Evolutionary conservation across 108 stramenopile genomes (phyloP), one percentile per base, ranked within the genome.

Genomic region (Stephanodiscus triporus): DNA sequence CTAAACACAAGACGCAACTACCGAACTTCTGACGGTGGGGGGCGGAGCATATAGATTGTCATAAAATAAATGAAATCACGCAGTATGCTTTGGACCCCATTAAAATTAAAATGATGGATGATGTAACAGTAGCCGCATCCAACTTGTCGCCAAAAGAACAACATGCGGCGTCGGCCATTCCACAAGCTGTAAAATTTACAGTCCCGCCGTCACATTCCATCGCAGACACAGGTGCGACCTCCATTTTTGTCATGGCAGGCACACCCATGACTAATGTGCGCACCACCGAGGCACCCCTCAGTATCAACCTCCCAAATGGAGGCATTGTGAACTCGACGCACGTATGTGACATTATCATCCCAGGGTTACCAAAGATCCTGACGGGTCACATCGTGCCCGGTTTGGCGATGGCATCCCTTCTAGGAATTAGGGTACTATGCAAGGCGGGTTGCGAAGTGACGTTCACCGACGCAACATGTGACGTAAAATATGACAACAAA

Each of bases 271-370:
- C 1, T n/a, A 76, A 76, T 59, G 30, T 54, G 17, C 14, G 49
- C 0, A 24, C 7, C 1, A 48, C 75, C 0, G 32, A 32, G 0
- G 10, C 30, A 1, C 75, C 75, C 19, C n/a, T 76, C 1, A 38
- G 2, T 9, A 69, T 76, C 8, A 68, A 42, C 1, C 34, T 76
- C 0, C 75, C 75, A 16, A 27, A 76, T 70, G 75, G 75, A 13
- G 26, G 14, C 6, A 22, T 23, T 0, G 69, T 76, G 9, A 17
- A 59, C 4, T 76, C 75, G 14, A 76, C 75, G 9, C 75, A 76
- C 68, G 50, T 45, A 54, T 56, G 75, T 16, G 57, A 76, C 19
- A 27, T 76, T 0, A 51, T 51, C 23, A 32, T 76, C 0, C 68
- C 67, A 0, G 16, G 57, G 6, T 58, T 76, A 19, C 43, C 57